Evolutionary conservation across 2,329 filamentous ascomycete species (phyloP).

Genomic region (Ceratocystiopsis brevicomis): DNA sequence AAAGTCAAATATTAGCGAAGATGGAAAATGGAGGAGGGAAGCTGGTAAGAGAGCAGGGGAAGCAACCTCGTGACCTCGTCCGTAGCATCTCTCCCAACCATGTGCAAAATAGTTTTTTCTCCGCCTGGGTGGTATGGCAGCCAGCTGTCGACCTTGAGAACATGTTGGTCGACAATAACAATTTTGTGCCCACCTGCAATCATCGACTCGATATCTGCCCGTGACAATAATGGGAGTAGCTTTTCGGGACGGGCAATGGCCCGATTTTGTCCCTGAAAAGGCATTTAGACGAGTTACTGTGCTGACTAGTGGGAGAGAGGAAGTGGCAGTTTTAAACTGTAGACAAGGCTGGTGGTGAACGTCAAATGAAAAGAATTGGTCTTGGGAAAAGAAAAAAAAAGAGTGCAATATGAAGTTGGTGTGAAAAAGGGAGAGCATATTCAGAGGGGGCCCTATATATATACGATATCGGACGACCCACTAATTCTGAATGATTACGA

Average conservation of each 20-base stretch:
- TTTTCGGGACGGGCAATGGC: background rate
- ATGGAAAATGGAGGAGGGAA: too few relatives aligned
- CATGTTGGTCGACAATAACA: constrained; percentile 61
- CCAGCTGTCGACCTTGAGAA: constrained; percentile 80
- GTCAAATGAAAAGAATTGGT: too few relatives aligned
- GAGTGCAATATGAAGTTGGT: too few relatives aligned
- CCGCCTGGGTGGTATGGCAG: constrained; percentile 81
- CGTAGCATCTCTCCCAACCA: constrained; percentile 85
- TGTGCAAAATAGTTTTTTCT: constrained; percentile 75
- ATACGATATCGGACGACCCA: too few relatives aligned
- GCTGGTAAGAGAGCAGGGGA: background rate
- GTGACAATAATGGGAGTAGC: constrained; percentile 20
- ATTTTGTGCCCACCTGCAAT: constrained; percentile 69
- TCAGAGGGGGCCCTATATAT: too few relatives aligned
- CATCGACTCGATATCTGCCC: constrained; percentile 51
- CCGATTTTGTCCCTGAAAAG: background rate
- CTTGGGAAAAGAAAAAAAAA: too few relatives aligned
- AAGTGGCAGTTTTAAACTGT: too few relatives aligned
- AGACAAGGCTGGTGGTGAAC: too few relatives aligned
- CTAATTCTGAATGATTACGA: too few relatives aligned
- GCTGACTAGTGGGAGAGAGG: background rate
- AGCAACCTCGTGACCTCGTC: constrained; percentile 46
- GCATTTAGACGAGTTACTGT: background rate
- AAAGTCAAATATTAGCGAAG: too few relatives aligned
- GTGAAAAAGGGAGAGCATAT: too few relatives aligned